Evolutionary conservation across 805 yeast genomes (phyloP).

Genomic region (Clavispora santaluciae): DNA sequence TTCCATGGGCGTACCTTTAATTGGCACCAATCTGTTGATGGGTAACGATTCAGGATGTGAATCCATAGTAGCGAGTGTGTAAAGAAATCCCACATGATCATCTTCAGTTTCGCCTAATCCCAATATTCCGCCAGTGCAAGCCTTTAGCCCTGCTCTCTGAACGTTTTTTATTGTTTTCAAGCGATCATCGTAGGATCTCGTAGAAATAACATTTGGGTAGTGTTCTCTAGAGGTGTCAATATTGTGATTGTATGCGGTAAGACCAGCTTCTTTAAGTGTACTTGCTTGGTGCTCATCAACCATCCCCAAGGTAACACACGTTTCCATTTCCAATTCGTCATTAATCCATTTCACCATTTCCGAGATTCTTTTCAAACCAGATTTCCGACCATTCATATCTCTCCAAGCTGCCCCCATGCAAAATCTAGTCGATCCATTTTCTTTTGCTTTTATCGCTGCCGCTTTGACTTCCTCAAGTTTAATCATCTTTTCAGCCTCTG

Average conservation of each 20-base stretch:
- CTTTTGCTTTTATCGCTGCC: constrained; percentile 62
- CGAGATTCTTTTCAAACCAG: constrained; percentile 55
- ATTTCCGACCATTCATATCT: constrained; percentile 74
- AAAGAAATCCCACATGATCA: constrained; percentile 61
- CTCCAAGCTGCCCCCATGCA: constrained; percentile 91
- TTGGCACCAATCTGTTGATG: constrained; percentile 73
- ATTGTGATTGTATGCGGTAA: constrained; percentile 80
- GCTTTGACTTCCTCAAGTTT: constrained; percentile 56
- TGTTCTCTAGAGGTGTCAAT: constrained; percentile 77
- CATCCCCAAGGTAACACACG: constrained; percentile 82
- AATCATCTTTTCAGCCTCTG: constrained; percentile 64
- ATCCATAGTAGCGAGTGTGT: constrained; percentile 62
- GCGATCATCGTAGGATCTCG: constrained; percentile 69
- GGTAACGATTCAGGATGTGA: constrained; percentile 80
- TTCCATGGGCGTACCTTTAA: constrained; percentile 73
- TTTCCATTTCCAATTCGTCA: constrained; percentile 59
- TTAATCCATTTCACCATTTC: constrained; percentile 64
- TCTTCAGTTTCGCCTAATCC: constrained; percentile 73
- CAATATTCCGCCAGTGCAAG: constrained; percentile 75
- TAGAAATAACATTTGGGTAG: constrained; percentile 66
- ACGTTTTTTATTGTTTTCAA: constrained; percentile 62
- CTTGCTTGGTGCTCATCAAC: constrained; percentile 59
- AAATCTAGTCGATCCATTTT: constrained; percentile 70
- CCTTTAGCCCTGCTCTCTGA: constrained; percentile 57
- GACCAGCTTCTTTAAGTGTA: constrained; percentile 58